Evolutionary conservation across 495 filamentous ascomycete species (phyloP).

Genomic region (Amniculicola lignicola): DNA sequence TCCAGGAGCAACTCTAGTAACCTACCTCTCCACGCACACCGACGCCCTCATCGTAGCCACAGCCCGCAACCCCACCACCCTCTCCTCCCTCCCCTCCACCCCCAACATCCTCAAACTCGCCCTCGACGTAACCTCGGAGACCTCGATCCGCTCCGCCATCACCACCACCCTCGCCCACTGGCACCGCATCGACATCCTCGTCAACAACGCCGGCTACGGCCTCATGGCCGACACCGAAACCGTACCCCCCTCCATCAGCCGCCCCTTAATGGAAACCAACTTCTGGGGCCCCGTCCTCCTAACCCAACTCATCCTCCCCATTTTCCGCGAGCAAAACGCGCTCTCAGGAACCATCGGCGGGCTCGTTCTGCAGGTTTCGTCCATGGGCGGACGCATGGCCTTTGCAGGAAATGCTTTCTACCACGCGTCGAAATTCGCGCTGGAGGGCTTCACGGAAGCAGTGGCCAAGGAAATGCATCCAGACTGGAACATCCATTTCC

Average conservation of each 20-base stretch:
- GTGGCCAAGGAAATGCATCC: slow-evolving; percentile 50
- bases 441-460: slow-evolving; percentile 52
- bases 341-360: slow-evolving; percentile 45
- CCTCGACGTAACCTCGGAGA: slow-evolving; percentile 47
- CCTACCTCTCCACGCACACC: slow-evolving; percentile 40
- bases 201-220: slow-evolving; percentile 54
- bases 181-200: slow-evolving; percentile 51
- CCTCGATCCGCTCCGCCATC: slow-evolving; percentile 46
- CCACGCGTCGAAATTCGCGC: slow-evolving; percentile 44
- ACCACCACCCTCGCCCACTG: slow-evolving; percentile 35
- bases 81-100: slow-evolving; percentile 42
- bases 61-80: slow-evolving; percentile 40
- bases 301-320: slow-evolving; percentile 46
- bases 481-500: slow-evolving; percentile 53
- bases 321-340: slow-evolving; percentile 48
- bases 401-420: slow-evolving; percentile 52
- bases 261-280: slow-evolving; percentile 50
- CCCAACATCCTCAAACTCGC: slow-evolving; percentile 46
- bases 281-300: slow-evolving; percentile 53
- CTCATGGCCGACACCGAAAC: slow-evolving; percentile 33
- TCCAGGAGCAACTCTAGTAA: slow-evolving; percentile 47
- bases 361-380: slow-evolving; percentile 53
- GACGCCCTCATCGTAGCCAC: slow-evolving; percentile 48
- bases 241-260: slow-evolving; percentile 39
- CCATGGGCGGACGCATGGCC: slow-evolving; percentile 50